phyloP scores from a whole-genome alignment of 2,329 filamentous ascomycete genomes.

The Thielaviopsis ethacetica region DNA sequence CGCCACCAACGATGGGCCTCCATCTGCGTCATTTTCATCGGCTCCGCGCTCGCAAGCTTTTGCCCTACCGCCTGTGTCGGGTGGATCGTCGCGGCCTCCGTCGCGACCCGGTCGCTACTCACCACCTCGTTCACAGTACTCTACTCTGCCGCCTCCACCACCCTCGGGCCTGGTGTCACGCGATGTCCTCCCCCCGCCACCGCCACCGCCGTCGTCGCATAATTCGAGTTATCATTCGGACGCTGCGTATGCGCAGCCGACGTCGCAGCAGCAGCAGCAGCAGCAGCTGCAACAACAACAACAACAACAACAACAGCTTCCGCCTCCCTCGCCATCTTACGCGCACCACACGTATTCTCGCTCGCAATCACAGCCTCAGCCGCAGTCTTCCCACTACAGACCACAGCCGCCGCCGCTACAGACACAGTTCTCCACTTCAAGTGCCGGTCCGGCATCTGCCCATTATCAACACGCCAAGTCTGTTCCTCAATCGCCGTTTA shows the following conservation, averaged over 20 bases:
- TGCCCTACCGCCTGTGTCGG: no score
- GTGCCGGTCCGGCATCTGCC: neutral
- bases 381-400: neutral
- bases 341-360: neutral
- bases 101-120: neutral
- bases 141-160: slow-evolving; percentile 3
- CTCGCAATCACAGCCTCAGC: neutral
- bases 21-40: no score
- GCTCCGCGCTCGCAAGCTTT: no score
- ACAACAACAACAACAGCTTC: neutral
- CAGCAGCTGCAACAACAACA: no score
- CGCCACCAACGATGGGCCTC: no score
- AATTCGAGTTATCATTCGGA: slow-evolving; percentile 9
- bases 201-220: slow-evolving; percentile 2
- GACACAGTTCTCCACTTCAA: slow-evolving; percentile 1
- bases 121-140: slow-evolving; percentile 10
- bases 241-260: neutral
- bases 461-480: neutral
- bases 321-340: neutral
- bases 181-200: slow-evolving; percentile 6
- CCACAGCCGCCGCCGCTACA: slow-evolving; percentile 4
- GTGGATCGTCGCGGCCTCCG: no score
- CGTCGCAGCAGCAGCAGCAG: neutral
- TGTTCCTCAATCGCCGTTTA: slow-evolving; percentile 2
- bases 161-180: neutral